Conservation (phyloP, 176 grass and related monocot species). For the Elaeis guineensis region DNA sequence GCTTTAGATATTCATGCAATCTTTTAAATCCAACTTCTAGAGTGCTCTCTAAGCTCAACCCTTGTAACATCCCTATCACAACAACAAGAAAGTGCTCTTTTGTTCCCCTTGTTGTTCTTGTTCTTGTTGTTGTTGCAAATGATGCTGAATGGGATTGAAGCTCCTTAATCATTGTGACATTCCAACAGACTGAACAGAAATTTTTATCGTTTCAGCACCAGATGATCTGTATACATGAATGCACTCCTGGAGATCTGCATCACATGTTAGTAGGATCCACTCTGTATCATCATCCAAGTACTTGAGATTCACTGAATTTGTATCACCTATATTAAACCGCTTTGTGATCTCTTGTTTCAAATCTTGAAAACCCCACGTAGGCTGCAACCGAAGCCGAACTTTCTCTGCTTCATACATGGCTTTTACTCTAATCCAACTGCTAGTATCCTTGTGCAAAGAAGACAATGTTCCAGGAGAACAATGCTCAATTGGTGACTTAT, state of each 20-base stretch:
- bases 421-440: slow-evolving; percentile 63
- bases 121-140: too few species aligned
- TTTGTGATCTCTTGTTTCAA: slow-evolving; percentile 71
- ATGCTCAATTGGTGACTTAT: slow-evolving; percentile 21
- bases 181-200: slow-evolving; percentile 25
- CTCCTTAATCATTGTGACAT: too few species aligned
- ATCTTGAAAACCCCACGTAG: slow-evolving; percentile 53
- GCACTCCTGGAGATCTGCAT: slow-evolving; percentile 92
- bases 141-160: too few species aligned
- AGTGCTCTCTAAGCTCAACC: too few species aligned
- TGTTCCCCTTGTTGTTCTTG: too few species aligned
- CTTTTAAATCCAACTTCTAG: too few species aligned
- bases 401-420: slow-evolving; percentile 68
- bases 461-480: slow-evolving; percentile 28
- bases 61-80: too few species aligned
- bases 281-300: slow-evolving; percentile 94
- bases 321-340: slow-evolving; percentile 51
- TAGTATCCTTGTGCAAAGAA: slow-evolving; percentile 24
- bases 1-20: too few species aligned
- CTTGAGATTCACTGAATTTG: slow-evolving; percentile 48
- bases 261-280: slow-evolving; percentile 89
- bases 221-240: slow-evolving; percentile 69
- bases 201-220: slow-evolving; percentile 68
- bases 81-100: too few species aligned
- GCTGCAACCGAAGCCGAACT: slow-evolving; percentile 61